Base-by-base conservation (phyloP, 2,329 filamentous ascomycete species). In the Aspergillus sp. region DNA sequence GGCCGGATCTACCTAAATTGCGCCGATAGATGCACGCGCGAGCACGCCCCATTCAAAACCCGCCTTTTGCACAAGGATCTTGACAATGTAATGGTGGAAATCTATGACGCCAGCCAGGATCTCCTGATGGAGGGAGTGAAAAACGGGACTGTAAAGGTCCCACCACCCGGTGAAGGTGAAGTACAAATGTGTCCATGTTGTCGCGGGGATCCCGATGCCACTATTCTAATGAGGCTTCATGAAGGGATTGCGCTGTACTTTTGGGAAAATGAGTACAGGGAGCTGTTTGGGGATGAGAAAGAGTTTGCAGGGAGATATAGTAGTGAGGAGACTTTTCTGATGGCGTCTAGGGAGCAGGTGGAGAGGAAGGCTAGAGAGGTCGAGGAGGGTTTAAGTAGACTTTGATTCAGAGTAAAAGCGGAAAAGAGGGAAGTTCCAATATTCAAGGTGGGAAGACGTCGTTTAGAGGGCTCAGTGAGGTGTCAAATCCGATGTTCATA, bases 111-210 rank as follows among this genome's bases (percentile, higher is more conserved):
- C 2, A 58, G 46, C 24, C 27, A 61, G 6, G 33, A 40, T 0
- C n/a, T 47, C 9, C 44, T 61, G 3, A 5, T 17, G 0, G 34
- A 54, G 2, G 58, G 57, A 0, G 4, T 61, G 4, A 15, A 45
- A 2, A 49, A 61, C n/a, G 62, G 64, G 3, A 56, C 48, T 1
- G 57, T 65, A 4, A 44, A 15, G 3, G 27, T 46, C 6, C 58
- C 59, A 2, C 41, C 39, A 11, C n/a, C 11, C 12, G 34, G 40
- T 9, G 17, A 33, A 5, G n/a, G 19, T 1, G 57, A 54, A 9
- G 13, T 27, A 3, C 17, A 9, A 0, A 50, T 48, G 9, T 67
- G 66, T 51, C 37, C 61, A 1, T 67, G 64, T 39, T 68, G 66
- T 33, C 40, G 41, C 5, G 65, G 65, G 1, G 58, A 66, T 24